These are phyloP conservation scores for Polygonum aviculare DNA, from an alignment of 148 eudicot genomes.

Conservation along the genomic window DNA sequence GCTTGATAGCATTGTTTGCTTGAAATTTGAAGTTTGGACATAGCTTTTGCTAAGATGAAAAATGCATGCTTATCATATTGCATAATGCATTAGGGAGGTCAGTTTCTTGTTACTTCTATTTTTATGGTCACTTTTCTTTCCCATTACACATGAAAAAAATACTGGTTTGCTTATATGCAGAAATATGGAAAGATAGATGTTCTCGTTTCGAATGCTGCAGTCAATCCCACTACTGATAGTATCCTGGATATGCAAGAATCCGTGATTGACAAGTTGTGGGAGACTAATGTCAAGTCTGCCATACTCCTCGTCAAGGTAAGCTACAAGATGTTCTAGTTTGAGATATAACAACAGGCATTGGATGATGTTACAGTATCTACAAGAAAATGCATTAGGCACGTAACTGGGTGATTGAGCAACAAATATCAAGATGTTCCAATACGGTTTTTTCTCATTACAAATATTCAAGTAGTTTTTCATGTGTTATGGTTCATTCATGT, in stretches of 20 bases:
- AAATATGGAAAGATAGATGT: constrained; percentile 90
- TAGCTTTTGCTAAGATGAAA: background rate
- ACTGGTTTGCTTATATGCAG: constrained; percentile 33
- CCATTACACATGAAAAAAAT: background rate
- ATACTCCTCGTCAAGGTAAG: constrained; percentile 75
- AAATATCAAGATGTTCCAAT: background rate
- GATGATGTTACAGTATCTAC: background rate
- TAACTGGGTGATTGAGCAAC: background rate
- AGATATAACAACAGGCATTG: background rate
- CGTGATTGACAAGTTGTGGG: constrained; percentile 92
- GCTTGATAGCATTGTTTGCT: background rate
- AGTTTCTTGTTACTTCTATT: background rate
- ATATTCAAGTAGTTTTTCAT: background rate
- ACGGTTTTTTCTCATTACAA: background rate
- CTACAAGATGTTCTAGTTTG: constrained; percentile 5
- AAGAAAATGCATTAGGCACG: background rate
- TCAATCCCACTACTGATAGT: constrained; percentile 54
- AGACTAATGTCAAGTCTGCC: constrained; percentile 79
- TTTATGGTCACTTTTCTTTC: background rate
- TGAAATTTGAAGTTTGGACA: background rate
- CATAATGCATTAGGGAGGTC: background rate
- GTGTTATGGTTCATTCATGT: background rate
- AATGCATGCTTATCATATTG: background rate
- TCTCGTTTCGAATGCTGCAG: constrained; percentile 90
- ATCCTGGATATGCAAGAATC: constrained; percentile 68